Base-by-base conservation (phyloP, 805 yeast species). In the Cyberlindnera suaveolens region DNA sequence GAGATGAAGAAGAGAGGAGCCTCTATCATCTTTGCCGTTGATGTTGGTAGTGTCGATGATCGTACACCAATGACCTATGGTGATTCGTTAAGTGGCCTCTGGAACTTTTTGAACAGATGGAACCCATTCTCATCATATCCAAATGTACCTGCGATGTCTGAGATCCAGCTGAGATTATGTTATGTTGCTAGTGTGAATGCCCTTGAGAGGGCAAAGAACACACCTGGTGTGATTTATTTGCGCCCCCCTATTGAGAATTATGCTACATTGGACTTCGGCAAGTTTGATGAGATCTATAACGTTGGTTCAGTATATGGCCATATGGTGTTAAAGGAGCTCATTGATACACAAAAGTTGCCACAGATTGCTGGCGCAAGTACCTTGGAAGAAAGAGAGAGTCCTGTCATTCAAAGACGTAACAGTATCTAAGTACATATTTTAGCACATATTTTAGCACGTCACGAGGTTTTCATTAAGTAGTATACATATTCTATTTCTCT, bases 181-280 rank as follows among this genome's bases (percentile, higher is more conserved):
- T 91, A 93, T 61, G 99, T 91, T 33, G 86, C 96, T 0, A 86
- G 96, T 40, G 99, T 91, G 1, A 85, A 86, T 64, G 97, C 97
- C 0, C 67, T 93, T 39, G 96, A 91, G 55, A 72, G 75, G 45
- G 97, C 96, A 2, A 93, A 91, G 59, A 68, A 61, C 26, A 82
- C 89, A 0, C 84, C 88, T 0, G 96, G 96, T 0, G 91, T 93
- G 11, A 68, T 85, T 7, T 91, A 91, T 58, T 68, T 89, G 51
- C 74, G 99, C 37, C 99, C 99, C 4, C 99, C 99, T 1, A 85
- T 93, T 54, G 97, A 91, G 53, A 74, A 78, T 48, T 91, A 81
- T 61, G 96, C 90, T 0, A 93, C 98, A 0, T 70, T 93, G 38
- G 99, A 91, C 56, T 91, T 91, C 65, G 87, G 82, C 13, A 88